These are phyloP conservation scores for Aspergillus steynii DNA, from an alignment of 495 filamentous ascomycete genomes.

Conservation along the genomic window DNA sequence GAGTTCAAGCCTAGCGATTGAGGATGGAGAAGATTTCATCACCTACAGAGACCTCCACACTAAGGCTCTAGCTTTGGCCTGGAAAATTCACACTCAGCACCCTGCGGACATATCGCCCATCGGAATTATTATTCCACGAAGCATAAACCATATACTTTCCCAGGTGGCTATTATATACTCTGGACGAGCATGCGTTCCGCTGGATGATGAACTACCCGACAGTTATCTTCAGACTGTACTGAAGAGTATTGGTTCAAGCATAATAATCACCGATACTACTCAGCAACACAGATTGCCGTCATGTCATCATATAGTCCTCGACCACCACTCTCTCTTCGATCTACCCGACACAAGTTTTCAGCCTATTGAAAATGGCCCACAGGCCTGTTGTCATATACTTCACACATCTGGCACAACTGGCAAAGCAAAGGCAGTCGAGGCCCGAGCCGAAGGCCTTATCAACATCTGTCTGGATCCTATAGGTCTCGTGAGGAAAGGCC, in stretches of 20 bases:
- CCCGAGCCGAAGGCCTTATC: too few species aligned
- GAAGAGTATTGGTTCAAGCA: background rate
- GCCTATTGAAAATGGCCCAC: too few species aligned
- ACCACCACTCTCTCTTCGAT: too few species aligned
- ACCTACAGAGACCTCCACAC: conserved; percentile 3
- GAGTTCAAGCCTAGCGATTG: background rate
- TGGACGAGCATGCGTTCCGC: conserved; percentile 11
- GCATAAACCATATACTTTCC: conserved; percentile 9
- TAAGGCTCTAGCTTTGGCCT: conserved; percentile 1
- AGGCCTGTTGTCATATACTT: too few species aligned
- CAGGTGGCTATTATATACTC: conserved; percentile 12
- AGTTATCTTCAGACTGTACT: conserved; percentile 1
- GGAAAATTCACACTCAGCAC: background rate
- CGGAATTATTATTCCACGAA: conserved; percentile 4
- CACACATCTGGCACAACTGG: too few species aligned
- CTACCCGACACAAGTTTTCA: too few species aligned
- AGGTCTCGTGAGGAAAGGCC: too few species aligned
- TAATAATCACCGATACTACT: too few species aligned
- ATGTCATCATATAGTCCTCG: too few species aligned
- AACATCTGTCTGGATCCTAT: too few species aligned
- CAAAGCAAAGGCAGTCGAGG: too few species aligned
- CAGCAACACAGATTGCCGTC: too few species aligned
- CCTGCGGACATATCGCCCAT: background rate
- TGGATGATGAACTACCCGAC: conserved; percentile 9
- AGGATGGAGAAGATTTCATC: background rate